phyloP scores from a whole-genome alignment of 2,329 filamentous ascomycete genomes.

The Coniosporium tulheliwenetii region DNA sequence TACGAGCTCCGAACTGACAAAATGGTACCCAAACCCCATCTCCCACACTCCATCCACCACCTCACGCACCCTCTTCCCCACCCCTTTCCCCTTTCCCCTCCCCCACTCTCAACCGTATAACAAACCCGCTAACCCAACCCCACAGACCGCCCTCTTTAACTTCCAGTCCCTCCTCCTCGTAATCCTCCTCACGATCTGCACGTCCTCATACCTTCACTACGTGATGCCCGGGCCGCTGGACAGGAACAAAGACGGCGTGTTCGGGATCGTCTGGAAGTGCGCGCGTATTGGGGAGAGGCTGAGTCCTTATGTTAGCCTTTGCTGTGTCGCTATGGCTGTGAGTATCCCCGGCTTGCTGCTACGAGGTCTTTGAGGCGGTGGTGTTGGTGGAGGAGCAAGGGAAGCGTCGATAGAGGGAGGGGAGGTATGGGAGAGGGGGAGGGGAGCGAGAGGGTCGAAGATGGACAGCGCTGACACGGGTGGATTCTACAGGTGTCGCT shows the following conservation, averaged over 20 bases:
- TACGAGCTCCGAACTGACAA: too few relatives aligned
- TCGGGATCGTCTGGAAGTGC: conserved; percentile 91
- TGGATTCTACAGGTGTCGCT: too few relatives aligned
- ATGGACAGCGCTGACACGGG: too few relatives aligned
- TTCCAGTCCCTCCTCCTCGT: conserved; percentile 94
- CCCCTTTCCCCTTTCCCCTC: neutral
- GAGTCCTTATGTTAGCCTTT: conserved; percentile 89
- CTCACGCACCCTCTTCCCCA: neutral
- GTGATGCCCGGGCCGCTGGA: conserved; percentile 83
- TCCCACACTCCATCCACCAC: too few relatives aligned
- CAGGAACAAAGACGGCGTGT: conserved; percentile 71
- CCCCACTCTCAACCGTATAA: neutral
- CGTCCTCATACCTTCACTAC: conserved; percentile 82
- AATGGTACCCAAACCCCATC: too few relatives aligned
- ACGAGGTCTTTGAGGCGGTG: too few relatives aligned
- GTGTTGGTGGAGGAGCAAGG: too few relatives aligned
- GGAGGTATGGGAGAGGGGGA: too few relatives aligned
- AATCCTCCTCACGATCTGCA: conserved; percentile 89
- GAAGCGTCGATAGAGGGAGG: too few relatives aligned
- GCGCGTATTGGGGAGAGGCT: conserved; percentile 83
- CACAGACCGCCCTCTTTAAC: conserved; percentile 90
- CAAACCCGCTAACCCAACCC: neutral
- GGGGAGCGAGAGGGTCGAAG: too few relatives aligned
- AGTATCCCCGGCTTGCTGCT: conserved; percentile 14
- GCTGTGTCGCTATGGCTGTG: conserved; percentile 89